Percentiles rank a stretch among this genome's conserved stretches.
Evolutionary conservation across 2,329 filamentous ascomycete species (phyloP).

Genomic region (Apiospora pterosperma): DNA sequence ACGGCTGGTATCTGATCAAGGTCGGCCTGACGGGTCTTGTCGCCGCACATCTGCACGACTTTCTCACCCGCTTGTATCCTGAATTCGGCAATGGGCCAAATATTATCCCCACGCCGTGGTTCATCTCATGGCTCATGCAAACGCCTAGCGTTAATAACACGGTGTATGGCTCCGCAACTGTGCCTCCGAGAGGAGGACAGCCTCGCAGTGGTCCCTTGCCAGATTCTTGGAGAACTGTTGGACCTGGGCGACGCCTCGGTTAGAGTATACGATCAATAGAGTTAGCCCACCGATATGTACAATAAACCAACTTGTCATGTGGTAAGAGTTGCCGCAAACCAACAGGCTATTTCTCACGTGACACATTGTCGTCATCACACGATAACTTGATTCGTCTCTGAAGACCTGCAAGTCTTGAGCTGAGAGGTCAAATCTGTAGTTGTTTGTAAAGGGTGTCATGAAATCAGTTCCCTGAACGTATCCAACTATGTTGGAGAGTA

Average conservation of each 20-base stretch:
- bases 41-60: constrained; percentile 87
- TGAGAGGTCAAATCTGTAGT: too few species aligned
- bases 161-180: constrained; percentile 62
- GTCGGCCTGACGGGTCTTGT: constrained; percentile 74
- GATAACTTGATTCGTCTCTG: too few species aligned
- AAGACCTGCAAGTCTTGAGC: too few species aligned
- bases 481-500: too few species aligned
- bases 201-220: constrained; percentile 50
- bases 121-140: constrained; percentile 66
- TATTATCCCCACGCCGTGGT: constrained; percentile 68
- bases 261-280: constrained; percentile 19
- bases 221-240: constrained; percentile 62
- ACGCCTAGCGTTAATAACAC: constrained; percentile 46
- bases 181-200: constrained; percentile 24
- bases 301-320: neutral
- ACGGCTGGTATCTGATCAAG: constrained; percentile 53
- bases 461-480: too few species aligned
- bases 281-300: neutral
- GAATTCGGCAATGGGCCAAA: constrained; percentile 82
- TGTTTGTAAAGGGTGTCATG: too few species aligned
- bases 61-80: constrained; percentile 83
- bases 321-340: too few species aligned
- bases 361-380: too few species aligned
- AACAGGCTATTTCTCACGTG: too few species aligned
- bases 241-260: constrained; percentile 60